Percentiles rank a stretch among this genome's conserved stretches.
These are phyloP conservation scores for Patellaria atrata DNA, from an alignment of 495 filamentous ascomycete genomes.

Conservation along the genomic window DNA sequence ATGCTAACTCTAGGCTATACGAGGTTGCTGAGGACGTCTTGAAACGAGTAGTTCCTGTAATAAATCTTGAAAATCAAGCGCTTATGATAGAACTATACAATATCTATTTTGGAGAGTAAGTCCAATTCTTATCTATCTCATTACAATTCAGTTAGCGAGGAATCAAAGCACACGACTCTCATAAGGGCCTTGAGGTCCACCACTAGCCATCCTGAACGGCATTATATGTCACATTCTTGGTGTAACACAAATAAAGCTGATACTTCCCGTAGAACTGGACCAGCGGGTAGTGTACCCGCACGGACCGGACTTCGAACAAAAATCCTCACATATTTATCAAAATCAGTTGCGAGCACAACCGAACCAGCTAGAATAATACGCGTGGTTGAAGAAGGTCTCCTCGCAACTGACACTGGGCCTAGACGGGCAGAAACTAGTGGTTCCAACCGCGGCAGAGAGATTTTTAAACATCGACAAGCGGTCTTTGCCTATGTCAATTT, in stretches of 20 bases:
- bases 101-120: slow-evolving; percentile 38
- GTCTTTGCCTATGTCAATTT: slow-evolving; percentile 84
- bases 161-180: too few relatives aligned
- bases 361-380: slow-evolving; percentile 49
- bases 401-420: slow-evolving; percentile 23
- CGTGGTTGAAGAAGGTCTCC: slow-evolving; percentile 53
- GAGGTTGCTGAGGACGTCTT: slow-evolving; percentile 71
- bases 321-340: slow-evolving; percentile 58
- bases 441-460: slow-evolving; percentile 46
- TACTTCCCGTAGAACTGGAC: slow-evolving; percentile 30
- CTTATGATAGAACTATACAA: slow-evolving; percentile 50
- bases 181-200: too few relatives aligned
- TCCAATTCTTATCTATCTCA: slow-evolving; percentile 3
- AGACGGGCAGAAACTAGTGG: too few relatives aligned
- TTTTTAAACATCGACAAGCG: slow-evolving; percentile 58
- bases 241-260: too few relatives aligned
- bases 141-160: too few relatives aligned
- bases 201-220: too few relatives aligned
- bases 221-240: too few relatives aligned
- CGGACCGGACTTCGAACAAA: slow-evolving; percentile 64
- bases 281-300: slow-evolving; percentile 50
- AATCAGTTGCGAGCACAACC: slow-evolving; percentile 52
- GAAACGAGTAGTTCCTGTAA: slow-evolving; percentile 50
- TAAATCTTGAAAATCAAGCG: slow-evolving; percentile 54
- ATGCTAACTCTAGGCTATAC: slow-evolving; percentile 66